Evolutionary conservation across 305 asterid species (phyloP).

Genomic region (Salvia sclarea): DNA sequence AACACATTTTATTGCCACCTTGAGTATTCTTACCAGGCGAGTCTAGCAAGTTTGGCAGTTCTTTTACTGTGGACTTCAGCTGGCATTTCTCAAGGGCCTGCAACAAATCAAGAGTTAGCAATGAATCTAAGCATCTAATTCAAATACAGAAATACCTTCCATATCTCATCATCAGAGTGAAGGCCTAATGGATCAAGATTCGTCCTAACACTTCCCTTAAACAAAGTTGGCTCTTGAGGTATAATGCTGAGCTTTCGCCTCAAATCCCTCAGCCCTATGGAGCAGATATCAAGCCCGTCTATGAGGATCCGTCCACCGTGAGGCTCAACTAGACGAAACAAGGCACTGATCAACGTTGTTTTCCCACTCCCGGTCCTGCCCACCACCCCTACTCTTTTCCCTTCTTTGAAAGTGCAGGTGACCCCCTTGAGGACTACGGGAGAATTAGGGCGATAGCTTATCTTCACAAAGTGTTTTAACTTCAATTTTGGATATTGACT

Average conservation of each 20-base stretch:
- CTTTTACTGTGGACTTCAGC: slow-evolving; percentile 57
- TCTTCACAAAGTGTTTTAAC: too few relatives aligned
- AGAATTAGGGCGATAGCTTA: slow-evolving; percentile 70
- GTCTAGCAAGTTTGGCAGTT: slow-evolving; percentile 64
- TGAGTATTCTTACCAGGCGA: slow-evolving; percentile 57
- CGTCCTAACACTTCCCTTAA: slow-evolving; percentile 65
- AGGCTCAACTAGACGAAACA: slow-evolving; percentile 85
- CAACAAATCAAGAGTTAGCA: too few relatives aligned
- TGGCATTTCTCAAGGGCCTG: slow-evolving; percentile 84
- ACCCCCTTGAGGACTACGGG: slow-evolving; percentile 71
- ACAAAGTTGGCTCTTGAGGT: slow-evolving; percentile 87
- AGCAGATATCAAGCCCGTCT: slow-evolving; percentile 67
- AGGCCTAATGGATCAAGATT: slow-evolving; percentile 79
- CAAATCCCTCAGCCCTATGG: slow-evolving; percentile 69
- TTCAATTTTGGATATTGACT: too few relatives aligned
- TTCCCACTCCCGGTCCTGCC: slow-evolving; percentile 92
- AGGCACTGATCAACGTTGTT: slow-evolving; percentile 68
- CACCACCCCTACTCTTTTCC: slow-evolving; percentile 68
- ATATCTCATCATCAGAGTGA: slow-evolving; percentile 66
- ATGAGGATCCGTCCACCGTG: slow-evolving; percentile 50
- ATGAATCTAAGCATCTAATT: too few relatives aligned
- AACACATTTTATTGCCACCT: too few relatives aligned
- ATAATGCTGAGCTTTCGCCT: slow-evolving; percentile 71
- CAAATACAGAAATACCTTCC: slow-evolving; percentile 50
- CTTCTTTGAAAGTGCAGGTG: slow-evolving; percentile 69